Base-by-base conservation (phyloP, 2,329 filamentous ascomycete genomes). In the Cordyceps javanica region DNA sequence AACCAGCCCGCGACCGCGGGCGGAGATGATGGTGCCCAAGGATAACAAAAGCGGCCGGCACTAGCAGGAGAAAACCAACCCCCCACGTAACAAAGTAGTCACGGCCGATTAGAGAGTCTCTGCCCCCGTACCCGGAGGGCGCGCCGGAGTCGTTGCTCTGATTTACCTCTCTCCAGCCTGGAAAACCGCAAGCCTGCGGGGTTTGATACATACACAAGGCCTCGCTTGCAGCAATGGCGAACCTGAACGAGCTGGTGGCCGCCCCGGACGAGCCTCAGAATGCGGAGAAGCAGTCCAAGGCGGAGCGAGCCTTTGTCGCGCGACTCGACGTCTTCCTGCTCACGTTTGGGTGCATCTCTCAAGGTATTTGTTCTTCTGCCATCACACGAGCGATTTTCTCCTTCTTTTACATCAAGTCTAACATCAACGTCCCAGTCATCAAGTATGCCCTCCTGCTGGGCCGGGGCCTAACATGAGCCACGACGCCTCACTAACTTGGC, bases 321-420 rank as follows among this genome's bases (percentile, higher is more conserved):
- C 57, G 57, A 4, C 51, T 63, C 44, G 62, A 63, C 23, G 46
- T 63, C 3, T 63, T 63, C 16, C 38, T 63, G 23, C 59, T 63
- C 53, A 62, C 62, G 1, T 63, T 63, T 25, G 62, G 62, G 5
- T 63, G 62, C 30, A 52, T 63, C 51, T 62, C 62, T 5, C 62
- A 63, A 49, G 55, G 62, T 60, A 30, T 11, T n/a, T 7, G 9
- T 44, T 3, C 25, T 6, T 32, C 30, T 32, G 11, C 30, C 30
- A 32, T 32, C 30, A 32, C 30, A 32, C n/a, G n/a, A n/a, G n/a
- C n/a, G n/a, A n/a, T n/a, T n/a, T n/a, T n/a, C n/a, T n/a, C n/a
- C n/a, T n/a, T n/a, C n/a, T n/a, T n/a, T 32, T 32, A 19, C n/a
- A 19, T 10, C 38, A 41, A n/a, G 19, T 23, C 25, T 46, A 46